phyloP scores from a whole-genome alignment of 75 land plant species.

The Sequoiadendron giganteum region DNA sequence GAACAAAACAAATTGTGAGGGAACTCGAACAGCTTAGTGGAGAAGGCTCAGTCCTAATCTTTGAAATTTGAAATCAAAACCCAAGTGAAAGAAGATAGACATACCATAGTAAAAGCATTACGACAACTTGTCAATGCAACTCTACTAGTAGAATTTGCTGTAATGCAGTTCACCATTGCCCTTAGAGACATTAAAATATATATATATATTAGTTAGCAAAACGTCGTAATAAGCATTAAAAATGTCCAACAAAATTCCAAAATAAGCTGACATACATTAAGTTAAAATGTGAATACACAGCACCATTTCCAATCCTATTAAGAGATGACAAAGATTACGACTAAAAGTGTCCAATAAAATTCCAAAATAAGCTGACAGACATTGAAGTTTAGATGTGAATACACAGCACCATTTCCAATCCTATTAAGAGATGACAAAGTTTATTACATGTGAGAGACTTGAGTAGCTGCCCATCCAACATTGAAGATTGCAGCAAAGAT shows the following conservation, averaged over 20 bases:
- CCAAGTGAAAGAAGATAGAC: slow-evolving; percentile 6
- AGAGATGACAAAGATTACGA: slow-evolving; percentile 25
- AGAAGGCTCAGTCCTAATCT: not conserved
- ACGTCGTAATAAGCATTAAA: not conserved
- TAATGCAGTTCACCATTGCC: slow-evolving; percentile 96
- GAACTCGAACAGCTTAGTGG: not conserved
- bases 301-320: not conserved
- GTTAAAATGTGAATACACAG: not conserved
- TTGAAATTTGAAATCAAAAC: slow-evolving; percentile 7
- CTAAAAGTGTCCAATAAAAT: slow-evolving; percentile 5
- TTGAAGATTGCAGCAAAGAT: slow-evolving; percentile 94
- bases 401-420: not conserved
- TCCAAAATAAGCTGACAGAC: not conserved
- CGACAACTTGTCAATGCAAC: slow-evolving; percentile 89
- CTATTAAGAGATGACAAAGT: not conserved
- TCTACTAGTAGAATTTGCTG: slow-evolving; percentile 85
- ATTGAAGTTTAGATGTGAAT: not conserved
- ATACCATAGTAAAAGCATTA: slow-evolving; percentile 96
- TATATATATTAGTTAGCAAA: not conserved
- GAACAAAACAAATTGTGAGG: not conserved
- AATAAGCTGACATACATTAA: not conserved
- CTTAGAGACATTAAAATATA: slow-evolving; percentile 32
- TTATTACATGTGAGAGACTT: slow-evolving; percentile 96
- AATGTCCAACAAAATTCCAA: not conserved
- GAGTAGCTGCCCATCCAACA: slow-evolving; percentile 97